A percentile compares a stretch with the other conserved stretches of the same genome.
phyloP scores from a whole-genome alignment of 129 eudicot species.

The Tagetes patula region DNA sequence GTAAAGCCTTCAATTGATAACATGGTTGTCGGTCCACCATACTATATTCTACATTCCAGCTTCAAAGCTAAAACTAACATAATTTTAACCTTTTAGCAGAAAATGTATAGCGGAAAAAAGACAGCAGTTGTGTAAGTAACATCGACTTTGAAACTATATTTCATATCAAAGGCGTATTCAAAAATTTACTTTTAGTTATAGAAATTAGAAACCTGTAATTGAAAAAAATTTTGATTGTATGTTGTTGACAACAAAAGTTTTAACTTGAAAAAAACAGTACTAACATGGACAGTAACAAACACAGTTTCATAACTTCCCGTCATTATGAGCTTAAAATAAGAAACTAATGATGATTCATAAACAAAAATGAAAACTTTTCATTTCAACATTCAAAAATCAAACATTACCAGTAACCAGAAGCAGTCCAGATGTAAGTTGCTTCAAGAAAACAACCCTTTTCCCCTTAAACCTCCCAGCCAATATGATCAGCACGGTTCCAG shows the following conservation, averaged over 20 bases:
- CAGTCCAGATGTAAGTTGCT: constrained; percentile 60
- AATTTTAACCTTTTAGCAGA: not conserved
- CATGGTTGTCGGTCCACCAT: not conserved
- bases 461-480: constrained; percentile 65
- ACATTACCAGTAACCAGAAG: constrained; percentile 61
- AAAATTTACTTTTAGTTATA: no score
- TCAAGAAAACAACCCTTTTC: constrained; percentile 61
- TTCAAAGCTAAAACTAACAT: not conserved
- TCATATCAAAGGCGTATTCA: not conserved
- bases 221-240: not conserved
- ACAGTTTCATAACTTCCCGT: not conserved
- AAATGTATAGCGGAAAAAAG: not conserved
- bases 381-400: not conserved
- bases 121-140: not conserved
- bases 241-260: not conserved
- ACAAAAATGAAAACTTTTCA: not conserved
- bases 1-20: not conserved
- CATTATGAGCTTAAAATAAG: not conserved
- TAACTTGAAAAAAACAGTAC: not conserved
- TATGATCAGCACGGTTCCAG: constrained; percentile 55
- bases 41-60: not conserved
- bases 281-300: not conserved
- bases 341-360: not conserved
- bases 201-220: no score
- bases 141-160: not conserved